These are phyloP conservation scores for Anethum foeniculum DNA, from an alignment of 140 eudicot species.

Conservation along the genomic window DNA sequence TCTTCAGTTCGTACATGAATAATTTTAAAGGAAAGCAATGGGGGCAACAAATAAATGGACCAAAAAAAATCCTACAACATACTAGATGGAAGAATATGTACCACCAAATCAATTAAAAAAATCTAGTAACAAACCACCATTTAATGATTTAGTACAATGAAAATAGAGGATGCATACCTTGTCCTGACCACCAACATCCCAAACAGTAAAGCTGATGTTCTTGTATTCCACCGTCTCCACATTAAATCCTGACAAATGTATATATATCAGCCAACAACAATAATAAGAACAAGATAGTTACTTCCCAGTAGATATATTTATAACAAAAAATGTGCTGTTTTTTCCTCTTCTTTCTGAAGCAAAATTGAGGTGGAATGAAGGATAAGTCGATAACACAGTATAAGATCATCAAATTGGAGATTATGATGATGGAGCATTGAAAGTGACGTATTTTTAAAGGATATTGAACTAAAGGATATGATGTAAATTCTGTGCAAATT, in stretches of 20 bases:
- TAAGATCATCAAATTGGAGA: neutral
- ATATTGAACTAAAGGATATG: neutral
- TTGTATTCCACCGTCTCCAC: constrained; percentile 20
- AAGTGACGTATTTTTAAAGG: neutral
- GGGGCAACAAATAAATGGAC: neutral
- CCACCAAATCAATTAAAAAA: neutral
- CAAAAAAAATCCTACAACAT: neutral
- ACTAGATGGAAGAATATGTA: neutral
- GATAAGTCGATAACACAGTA: neutral
- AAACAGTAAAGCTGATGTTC: constrained; percentile 18
- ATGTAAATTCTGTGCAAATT: neutral
- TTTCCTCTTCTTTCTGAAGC: neutral
- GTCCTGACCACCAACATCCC: constrained; percentile 22
- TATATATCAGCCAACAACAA: neutral
- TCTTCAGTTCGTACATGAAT: neutral
- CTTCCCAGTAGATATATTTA: neutral
- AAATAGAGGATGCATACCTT: neutral
- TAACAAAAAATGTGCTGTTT: neutral
- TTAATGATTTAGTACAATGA: neutral
- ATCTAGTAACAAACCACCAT: neutral
- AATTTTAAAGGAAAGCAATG: neutral
- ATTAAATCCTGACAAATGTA: constrained; percentile 9
- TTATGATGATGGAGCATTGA: too few relatives aligned
- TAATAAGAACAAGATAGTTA: neutral
- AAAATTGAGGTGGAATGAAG: neutral